Base-by-base conservation (phyloP, 257 asterid species). In the Craterostigma plantagineum region DNA sequence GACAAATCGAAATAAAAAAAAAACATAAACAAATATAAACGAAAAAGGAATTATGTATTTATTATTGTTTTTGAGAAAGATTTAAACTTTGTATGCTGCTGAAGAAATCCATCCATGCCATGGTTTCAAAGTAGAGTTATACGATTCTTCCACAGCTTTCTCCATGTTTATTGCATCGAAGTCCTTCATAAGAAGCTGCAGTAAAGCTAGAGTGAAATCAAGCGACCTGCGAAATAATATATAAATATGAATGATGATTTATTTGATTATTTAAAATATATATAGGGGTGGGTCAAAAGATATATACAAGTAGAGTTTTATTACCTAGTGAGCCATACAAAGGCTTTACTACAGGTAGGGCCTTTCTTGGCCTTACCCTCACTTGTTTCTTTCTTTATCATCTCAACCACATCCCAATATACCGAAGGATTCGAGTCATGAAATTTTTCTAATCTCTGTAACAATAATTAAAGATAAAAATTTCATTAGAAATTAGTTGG, bases 71-170 rank as follows among this genome's bases (percentile, higher is more conserved):
- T 23, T 23, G 30, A 2, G 30, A 23, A 23, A 23, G 30, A 23
- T 23, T 23, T 23, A 2, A 63, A 84, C 96, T 66, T 37, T 68
- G 49, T 63, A 77, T 37, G 96, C 96, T 0, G 96, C 75, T 0
- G 92, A 71, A 54, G 94, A 74, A 54, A 84, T 80, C 96, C 96
- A 84, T 45, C 96, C 94, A 66, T 84, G 96, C 93, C 93, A 84
- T 56, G 96, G 94, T 58, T 69, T 84, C 15, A 84, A 67, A 45
- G 82, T 84, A 35, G 16, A 37, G 40, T 15, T 68, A 35, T 87
- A 87, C 0, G 93, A 59, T 49, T 78, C 92, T 45, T 79, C 82
- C 46, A 87, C 95, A 3, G 73, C 93, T 57, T 73, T 62, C 57
- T 57, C 90, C 75, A 87, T 65, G 45, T 71, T 63, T 55, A 63